Base-by-base conservation (phyloP, 441 rosid genomes). In the Flueggea neowawraea region DNA sequence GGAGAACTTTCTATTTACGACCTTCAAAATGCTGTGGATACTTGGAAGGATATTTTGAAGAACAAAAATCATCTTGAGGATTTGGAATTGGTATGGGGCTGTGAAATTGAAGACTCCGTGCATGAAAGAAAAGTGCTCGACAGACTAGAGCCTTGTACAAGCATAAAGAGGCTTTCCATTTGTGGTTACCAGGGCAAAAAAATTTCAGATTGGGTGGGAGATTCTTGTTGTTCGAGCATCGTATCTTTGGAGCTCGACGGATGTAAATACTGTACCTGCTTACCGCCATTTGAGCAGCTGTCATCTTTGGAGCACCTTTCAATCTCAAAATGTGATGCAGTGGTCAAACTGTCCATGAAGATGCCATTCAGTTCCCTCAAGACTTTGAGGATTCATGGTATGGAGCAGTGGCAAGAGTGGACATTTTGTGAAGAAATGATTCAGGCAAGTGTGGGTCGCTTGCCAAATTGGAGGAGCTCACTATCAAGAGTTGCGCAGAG, bases 141-240 rank as follows among this genome's bases (percentile, higher is more conserved):
- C n/a, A n/a, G 10, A 64, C 55, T 69, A n/a, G 64, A 65, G 16
- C 78, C 78, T 43, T 60, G 36, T 32, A 10, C 14, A 31, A 53
- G 65, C 22, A 43, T 73, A 55, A 39, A 62, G 48, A 58, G 31
- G 12, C 60, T 69, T 6, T 13, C 16, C 39, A 73, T 69, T 17
- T 16, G 3, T 2, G 16, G 0, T 3, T 69, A 69, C 49, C 4
- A 60, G 9, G 70, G 73, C 15, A 16, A 1, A 0, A 13, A 16
- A 54, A 61, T 73, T 60, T 64, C 77, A 0, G n/a, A n/a, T 51
- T 73, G 73, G 76, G 5, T 73, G 17, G 60, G 61, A 57, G 55
- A 44, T 41, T 58, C 47, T 36, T 52, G 47, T 13, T 68, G 57
- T 39, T 14, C 47, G 9, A 68, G 44, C 7, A 64, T 73, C 16